phyloP scores from a whole-genome alignment of 805 yeast species.

The Yamadazyma olivae region DNA sequence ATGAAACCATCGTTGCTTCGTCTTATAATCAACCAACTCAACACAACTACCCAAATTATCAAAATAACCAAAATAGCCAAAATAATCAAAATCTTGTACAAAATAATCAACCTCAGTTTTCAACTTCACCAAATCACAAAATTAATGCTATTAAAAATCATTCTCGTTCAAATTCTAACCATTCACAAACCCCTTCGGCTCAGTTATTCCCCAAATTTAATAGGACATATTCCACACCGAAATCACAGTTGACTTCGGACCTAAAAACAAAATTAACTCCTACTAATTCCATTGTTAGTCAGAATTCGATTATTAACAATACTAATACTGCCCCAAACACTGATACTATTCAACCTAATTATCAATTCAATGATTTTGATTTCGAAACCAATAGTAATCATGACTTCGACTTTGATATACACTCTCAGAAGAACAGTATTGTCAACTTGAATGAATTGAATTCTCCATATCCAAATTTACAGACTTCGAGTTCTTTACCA shows the following conservation, averaged over 20 bases:
- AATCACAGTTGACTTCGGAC: slow-evolving; percentile 2
- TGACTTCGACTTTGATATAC: slow-evolving; percentile 6
- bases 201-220: background rate
- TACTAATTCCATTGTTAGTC: background rate
- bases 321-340: background rate
- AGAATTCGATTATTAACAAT: background rate
- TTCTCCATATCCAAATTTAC: slow-evolving; percentile 3
- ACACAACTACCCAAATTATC: background rate
- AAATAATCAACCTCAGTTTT: background rate
- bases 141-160: background rate
- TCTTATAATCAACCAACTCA: background rate
- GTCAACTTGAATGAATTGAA: slow-evolving; percentile 9
- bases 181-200: background rate
- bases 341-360: background rate
- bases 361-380: slow-evolving; percentile 9
- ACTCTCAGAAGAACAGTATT: slow-evolving; percentile 12
- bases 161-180: background rate
- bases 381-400: slow-evolving; percentile 6
- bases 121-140: background rate
- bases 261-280: slow-evolving; percentile 1
- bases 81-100: too few relatives aligned
- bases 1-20: background rate
- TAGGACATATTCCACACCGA: slow-evolving; percentile 1
- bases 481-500: slow-evolving; percentile 8
- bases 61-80: background rate